A percentile compares a stretch with the other conserved stretches of the same genome.
These are phyloP conservation scores for Naganishia friedmannii DNA, from an alignment of 768 basidiomycete species.

Conservation along the genomic window DNA sequence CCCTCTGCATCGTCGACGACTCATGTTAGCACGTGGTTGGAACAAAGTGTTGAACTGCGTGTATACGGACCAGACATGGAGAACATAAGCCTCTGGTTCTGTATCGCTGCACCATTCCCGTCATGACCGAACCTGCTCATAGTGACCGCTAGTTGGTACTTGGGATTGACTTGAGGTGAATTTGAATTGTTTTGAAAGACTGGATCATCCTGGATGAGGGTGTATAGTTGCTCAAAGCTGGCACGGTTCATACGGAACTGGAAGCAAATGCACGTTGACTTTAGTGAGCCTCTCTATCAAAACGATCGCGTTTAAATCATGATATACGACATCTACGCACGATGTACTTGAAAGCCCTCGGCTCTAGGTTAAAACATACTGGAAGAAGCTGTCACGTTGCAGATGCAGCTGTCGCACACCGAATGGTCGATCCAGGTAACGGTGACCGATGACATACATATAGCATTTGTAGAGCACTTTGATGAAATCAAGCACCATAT, in stretches of 20 bases:
- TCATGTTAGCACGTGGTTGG: neutral
- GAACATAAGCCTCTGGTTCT: neutral
- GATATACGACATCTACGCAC: no score
- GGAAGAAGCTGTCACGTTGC: no score
- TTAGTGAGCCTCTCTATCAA: neutral
- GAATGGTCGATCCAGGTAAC: no score
- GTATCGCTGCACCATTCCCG: neutral
- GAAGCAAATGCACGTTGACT: neutral
- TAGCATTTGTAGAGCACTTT: no score
- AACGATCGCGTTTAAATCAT: no score
- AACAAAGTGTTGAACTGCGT: neutral
- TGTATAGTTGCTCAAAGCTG: neutral
- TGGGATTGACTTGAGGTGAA: neutral
- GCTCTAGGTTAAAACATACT: no score
- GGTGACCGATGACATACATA: no score
- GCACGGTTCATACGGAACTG: neutral
- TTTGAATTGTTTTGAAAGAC: neutral
- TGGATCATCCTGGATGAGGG: neutral
- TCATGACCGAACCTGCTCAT: neutral
- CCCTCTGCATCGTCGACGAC: neutral
- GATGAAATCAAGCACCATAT: no score
- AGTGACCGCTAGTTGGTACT: neutral
- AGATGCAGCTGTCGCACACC: no score
- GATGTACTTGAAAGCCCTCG: no score
- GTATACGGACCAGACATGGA: neutral